Evolutionary conservation across 164 flowering plant species (phyloP).

Genomic region (Chloranthus sessilifolius): DNA sequence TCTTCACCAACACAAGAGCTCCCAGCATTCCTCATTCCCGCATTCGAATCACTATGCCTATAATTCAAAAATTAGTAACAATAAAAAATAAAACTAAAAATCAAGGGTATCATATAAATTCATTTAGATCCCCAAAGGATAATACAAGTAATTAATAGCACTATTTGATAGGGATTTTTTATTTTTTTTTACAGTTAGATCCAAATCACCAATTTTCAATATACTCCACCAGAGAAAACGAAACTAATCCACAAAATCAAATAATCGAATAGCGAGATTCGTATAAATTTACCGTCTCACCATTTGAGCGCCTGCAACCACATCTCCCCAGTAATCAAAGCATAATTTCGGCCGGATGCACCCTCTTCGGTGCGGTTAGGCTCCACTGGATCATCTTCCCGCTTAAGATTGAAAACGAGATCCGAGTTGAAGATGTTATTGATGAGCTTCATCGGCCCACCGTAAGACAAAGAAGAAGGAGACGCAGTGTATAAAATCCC

Average conservation of each 20-base stretch:
- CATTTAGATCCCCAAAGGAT: background rate
- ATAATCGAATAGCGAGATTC: no score
- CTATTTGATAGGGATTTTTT: background rate
- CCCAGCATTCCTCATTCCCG: conserved; percentile 39
- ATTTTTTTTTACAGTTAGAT: no score
- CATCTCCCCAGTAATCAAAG: conserved; percentile 71
- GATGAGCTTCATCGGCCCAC: conserved; percentile 76
- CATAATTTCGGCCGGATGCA: conserved; percentile 70
- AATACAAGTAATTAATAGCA: background rate
- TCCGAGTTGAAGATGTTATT: conserved; percentile 75
- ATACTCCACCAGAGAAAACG: no score
- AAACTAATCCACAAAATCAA: no score
- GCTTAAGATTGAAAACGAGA: conserved; percentile 62
- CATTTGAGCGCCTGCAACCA: conserved; percentile 94
- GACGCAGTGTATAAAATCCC: conserved; percentile 57
- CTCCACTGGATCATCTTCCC: conserved; percentile 46
- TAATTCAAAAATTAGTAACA: no score
- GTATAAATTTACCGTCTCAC: no score
- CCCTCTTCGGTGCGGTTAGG: conserved; percentile 50
- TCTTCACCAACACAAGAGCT: conserved; percentile 53
- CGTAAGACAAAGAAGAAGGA: conserved; percentile 36
- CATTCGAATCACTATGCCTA: conserved; percentile 78
- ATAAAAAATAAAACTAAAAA: conserved; percentile 1
- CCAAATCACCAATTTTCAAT: no score
- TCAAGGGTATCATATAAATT: background rate